These are phyloP conservation scores for Phytophthora kernoviae DNA, from an alignment of 352 stramenopile species.

Conservation along the genomic window DNA sequence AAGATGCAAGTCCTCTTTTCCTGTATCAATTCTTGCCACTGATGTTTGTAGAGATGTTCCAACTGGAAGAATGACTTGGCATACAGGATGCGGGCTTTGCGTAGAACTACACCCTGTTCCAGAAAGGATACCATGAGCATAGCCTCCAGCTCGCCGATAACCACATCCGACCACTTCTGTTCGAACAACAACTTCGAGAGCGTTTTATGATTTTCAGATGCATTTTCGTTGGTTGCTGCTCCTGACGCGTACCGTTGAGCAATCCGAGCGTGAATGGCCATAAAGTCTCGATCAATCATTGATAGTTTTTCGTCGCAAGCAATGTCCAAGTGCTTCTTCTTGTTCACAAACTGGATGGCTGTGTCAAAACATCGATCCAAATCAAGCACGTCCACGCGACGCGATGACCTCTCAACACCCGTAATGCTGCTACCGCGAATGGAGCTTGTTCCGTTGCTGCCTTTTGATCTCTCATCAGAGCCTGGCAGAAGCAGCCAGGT, in stretches of 20 bases:
- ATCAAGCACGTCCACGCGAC: slow-evolving; percentile 70
- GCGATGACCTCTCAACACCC: slow-evolving; percentile 60
- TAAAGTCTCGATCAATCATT: slow-evolving; percentile 72
- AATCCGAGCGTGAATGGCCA: slow-evolving; percentile 58
- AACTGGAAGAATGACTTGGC: slow-evolving; percentile 81
- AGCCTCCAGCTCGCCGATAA: slow-evolving; percentile 84
- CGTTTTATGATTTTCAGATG: slow-evolving; percentile 23
- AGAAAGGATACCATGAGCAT: slow-evolving; percentile 91
- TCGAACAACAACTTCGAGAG: slow-evolving; percentile 82
- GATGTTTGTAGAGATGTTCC: slow-evolving; percentile 51
- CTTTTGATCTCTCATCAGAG: slow-evolving; percentile 61
- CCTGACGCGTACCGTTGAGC: slow-evolving; percentile 31
- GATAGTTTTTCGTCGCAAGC: slow-evolving; percentile 50
- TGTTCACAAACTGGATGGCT: slow-evolving; percentile 65
- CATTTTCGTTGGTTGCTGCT: background rate
- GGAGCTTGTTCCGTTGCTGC: slow-evolving; percentile 42
- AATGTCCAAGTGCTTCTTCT: slow-evolving; percentile 50
- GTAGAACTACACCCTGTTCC: slow-evolving; percentile 84
- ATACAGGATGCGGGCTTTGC: slow-evolving; percentile 81
- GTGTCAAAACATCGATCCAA: slow-evolving; percentile 72
- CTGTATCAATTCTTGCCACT: slow-evolving; percentile 38
- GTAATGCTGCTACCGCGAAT: slow-evolving; percentile 49
- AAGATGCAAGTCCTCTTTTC: slow-evolving; percentile 45
- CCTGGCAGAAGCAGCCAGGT: slow-evolving; percentile 79
- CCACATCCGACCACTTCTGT: slow-evolving; percentile 91